Percentiles rank a stretch among this genome's conserved stretches.
phyloP scores from a whole-genome alignment of 805 yeast genomes.

The Candida sonorensis region DNA sequence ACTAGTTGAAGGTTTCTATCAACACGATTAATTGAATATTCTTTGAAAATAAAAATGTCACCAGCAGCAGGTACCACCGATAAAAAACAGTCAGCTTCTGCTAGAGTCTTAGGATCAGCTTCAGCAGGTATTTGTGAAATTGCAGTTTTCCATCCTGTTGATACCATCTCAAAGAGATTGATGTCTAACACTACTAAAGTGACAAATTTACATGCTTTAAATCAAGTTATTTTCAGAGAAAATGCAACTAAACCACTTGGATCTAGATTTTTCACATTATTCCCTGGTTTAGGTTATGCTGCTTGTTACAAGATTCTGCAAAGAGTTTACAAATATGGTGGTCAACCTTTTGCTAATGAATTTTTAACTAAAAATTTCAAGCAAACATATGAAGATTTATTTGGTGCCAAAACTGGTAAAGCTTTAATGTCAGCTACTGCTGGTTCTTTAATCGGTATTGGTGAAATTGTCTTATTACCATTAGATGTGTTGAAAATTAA shows the following conservation, averaged over 20 bases:
- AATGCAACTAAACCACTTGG: conserved; percentile 67
- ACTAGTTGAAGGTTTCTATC: too few species aligned
- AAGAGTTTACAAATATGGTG: conserved; percentile 98
- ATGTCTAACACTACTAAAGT: conserved; percentile 77
- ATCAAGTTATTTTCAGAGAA: conserved; percentile 80
- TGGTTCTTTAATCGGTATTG: conserved; percentile 95
- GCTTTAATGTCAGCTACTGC: conserved; percentile 97
- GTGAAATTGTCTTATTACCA: conserved; percentile 93
- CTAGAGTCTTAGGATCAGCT: conserved; percentile 96
- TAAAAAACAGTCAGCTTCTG: conserved; percentile 80
- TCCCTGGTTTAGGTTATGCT: conserved; percentile 98
- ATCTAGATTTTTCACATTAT: conserved; percentile 70
- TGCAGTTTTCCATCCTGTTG: conserved; percentile 97
- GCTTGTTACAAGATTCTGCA: conserved; percentile 95
- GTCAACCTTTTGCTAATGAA: conserved; percentile 98
- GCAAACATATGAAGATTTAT: conserved; percentile 59
- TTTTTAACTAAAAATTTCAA: conserved; percentile 71
- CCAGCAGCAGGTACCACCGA: conserved; percentile 32
- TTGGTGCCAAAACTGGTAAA: conserved; percentile 94
- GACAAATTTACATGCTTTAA: conserved; percentile 57
- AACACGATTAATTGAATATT: too few species aligned
- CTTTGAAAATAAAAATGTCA: conserved; percentile 20
- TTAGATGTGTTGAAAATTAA: conserved; percentile 95
- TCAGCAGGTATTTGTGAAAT: conserved; percentile 96
- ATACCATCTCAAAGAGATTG: conserved; percentile 92